Evolutionary conservation across 2,329 filamentous ascomycete species (phyloP).

Genomic region (Pleomassaria siparia): DNA sequence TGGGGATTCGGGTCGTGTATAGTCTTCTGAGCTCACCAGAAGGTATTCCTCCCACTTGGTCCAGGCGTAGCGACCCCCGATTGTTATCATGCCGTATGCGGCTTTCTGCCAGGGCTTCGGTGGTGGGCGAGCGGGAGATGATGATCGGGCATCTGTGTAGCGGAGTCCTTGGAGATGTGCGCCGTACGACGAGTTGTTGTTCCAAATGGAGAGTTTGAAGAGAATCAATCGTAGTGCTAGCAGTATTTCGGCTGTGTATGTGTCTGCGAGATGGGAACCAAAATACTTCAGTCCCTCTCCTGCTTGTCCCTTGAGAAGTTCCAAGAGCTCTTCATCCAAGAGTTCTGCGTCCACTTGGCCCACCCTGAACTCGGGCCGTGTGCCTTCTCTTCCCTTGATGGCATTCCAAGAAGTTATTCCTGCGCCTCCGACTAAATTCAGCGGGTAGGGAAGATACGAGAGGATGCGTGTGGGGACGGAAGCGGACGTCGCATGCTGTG

Average conservation of each 20-base stretch:
- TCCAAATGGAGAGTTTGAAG: conserved; percentile 96
- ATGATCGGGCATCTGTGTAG: conserved; percentile 79
- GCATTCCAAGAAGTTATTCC: conserved; percentile 66
- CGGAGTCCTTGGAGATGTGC: conserved; percentile 88
- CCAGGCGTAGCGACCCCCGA: conserved; percentile 88
- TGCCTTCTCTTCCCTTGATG: conserved; percentile 73
- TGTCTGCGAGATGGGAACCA: conserved; percentile 73
- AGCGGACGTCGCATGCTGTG: conserved; percentile 49
- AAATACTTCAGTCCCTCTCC: conserved; percentile 87
- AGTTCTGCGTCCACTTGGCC: conserved; percentile 96
- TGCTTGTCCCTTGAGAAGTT: conserved; percentile 82
- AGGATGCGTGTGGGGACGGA: conserved; percentile 46
- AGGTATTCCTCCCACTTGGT: conserved; percentile 89
- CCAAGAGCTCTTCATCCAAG: conserved; percentile 87
- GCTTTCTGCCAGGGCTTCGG: conserved; percentile 83
- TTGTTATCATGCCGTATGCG: conserved; percentile 80
- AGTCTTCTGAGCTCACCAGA: conserved; percentile 73
- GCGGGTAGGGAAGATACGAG: conserved; percentile 53
- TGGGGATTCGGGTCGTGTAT: conserved; percentile 56
- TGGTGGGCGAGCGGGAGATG: conserved; percentile 55
- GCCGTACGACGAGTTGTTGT: conserved; percentile 93
- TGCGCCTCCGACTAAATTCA: conserved; percentile 58
- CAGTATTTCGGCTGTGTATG: conserved; percentile 84
- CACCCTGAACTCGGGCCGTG: conserved; percentile 83
- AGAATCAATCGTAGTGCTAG: conserved; percentile 74